Base-by-base conservation (phyloP, 352 stramenopile species). In the Globisporangium sylvaticum region DNA sequence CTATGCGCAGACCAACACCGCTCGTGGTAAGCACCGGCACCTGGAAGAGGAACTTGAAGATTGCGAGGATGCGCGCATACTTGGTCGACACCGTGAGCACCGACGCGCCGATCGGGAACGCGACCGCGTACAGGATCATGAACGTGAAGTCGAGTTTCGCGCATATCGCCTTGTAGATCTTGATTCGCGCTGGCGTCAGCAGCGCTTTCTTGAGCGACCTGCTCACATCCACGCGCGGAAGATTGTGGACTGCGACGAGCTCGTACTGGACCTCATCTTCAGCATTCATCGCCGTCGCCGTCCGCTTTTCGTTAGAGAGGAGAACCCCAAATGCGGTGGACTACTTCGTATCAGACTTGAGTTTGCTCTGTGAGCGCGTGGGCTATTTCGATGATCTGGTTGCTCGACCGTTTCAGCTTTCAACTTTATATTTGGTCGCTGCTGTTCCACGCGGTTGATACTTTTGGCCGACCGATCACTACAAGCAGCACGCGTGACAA, bases 161-260 rank as follows among this genome's bases (percentile, higher is more conserved):
- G 34, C 27, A 50, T n/a, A 67, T 0, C 0, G 8, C 34, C 3
- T 54, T 53, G 52, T 55, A 61, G 14, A 52, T 22, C n/a, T 29
- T 20, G 32, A 60, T 15, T 1, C n/a, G 15, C 5, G n/a, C 14
- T 10, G n/a, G n/a, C 6, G 62, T 42, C 8, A 79, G 32, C 46
- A 67, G 62, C 32, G 34, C 53, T 5, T 46, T 42, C 52, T 67
- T 53, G 31, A 67, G 15, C 18, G 50, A 61, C 37, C n/a, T 54
- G 6, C 72, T 32, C 25, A 79, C 68, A 12, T 79, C 72, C 18
- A 70, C 56, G 2, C 64, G 62, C 50, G 77, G 58, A 20, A 74
- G 58, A 0, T 56, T 32, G 15, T 72, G 20, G 2, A 48, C 65
- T 0, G 25, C 29, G 0, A 76, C 25, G 58, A 57, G 52, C 42